phyloP scores from a whole-genome alignment of 2,329 filamentous ascomycete genomes.

The Cladosporium velox region DNA sequence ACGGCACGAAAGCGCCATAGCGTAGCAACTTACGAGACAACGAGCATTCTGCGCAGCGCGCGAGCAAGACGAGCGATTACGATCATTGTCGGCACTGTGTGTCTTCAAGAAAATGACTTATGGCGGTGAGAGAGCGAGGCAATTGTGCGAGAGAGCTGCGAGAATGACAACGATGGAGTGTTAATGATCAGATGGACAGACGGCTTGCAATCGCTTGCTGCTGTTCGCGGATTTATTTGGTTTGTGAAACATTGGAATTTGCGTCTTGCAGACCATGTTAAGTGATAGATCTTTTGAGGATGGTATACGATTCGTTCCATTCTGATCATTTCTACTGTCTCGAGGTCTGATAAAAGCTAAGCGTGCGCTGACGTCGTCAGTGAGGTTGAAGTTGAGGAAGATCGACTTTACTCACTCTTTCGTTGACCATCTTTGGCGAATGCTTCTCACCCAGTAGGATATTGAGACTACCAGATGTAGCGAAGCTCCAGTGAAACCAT shows the following conservation, averaged over 20 bases:
- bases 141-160: conserved; percentile 3
- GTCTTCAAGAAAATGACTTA: conserved; percentile 11
- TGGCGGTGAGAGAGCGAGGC: conserved; percentile 8
- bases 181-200: conserved; percentile 1
- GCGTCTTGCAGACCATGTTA: conserved; percentile 7
- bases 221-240: conserved; percentile 1
- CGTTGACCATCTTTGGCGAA: background rate
- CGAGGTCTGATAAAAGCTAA: background rate
- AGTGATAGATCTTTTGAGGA: conserved; percentile 15
- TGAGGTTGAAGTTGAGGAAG: background rate
- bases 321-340: background rate
- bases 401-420: background rate
- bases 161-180: background rate
- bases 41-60: conserved; percentile 15
- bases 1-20: conserved; percentile 17
- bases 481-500: background rate
- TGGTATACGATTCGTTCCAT: conserved; percentile 17
- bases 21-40: conserved; percentile 19
- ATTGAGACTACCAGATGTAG: background rate
- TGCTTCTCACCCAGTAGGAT: background rate
- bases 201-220: background rate
- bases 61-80: conserved; percentile 19
- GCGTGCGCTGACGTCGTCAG: background rate
- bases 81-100: conserved; percentile 15
- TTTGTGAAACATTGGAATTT: conserved; percentile 3